Conservation (phyloP, 495 filamentous ascomycete species). For the Bathelium albidoporum region DNA sequence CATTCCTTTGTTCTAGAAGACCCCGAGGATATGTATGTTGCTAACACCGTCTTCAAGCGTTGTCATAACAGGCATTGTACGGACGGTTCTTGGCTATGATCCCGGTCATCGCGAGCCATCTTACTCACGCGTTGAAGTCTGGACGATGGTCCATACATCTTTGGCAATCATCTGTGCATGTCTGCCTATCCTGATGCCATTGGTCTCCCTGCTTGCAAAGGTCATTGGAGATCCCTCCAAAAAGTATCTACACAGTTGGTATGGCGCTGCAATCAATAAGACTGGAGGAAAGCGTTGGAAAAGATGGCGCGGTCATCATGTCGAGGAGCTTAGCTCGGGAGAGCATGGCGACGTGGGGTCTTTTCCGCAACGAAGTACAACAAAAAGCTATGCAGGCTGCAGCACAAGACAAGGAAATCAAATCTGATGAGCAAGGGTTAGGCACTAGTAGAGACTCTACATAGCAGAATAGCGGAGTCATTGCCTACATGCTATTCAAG, state of each 20-base stretch:
- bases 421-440: background rate
- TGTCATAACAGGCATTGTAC: conserved; percentile 7
- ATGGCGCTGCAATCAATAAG: background rate
- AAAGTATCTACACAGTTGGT: background rate
- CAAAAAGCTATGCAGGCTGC: background rate
- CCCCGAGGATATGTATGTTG: background rate
- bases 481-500: too few species aligned
- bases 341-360: background rate
- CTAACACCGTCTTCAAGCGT: conserved; percentile 7
- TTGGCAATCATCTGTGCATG: background rate
- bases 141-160: background rate
- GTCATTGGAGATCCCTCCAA: background rate
- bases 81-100: conserved; percentile 2
- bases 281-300: background rate
- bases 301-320: background rate
- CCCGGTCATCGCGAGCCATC: background rate
- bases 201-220: background rate
- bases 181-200: background rate
- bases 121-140: background rate
- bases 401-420: background rate
- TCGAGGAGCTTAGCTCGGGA: background rate
- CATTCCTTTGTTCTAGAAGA: background rate
- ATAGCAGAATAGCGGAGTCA: too few species aligned
- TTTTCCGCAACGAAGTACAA: background rate
- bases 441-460: too few species aligned